Conservation (phyloP, 805 yeast genomes). For the Suhomyces sp. region DNA sequence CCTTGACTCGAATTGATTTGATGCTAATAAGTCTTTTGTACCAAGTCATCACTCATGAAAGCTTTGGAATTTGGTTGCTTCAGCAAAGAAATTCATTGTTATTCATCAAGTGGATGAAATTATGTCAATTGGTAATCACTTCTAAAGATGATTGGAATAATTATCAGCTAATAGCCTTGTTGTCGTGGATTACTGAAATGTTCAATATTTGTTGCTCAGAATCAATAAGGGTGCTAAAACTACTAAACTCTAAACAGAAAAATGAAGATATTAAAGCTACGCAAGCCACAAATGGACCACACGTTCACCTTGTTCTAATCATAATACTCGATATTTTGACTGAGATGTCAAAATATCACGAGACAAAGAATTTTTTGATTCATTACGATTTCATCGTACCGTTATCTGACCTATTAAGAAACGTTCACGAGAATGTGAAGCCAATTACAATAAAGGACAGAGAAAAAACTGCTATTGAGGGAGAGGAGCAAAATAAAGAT, state of each 20-base stretch:
- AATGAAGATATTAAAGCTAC: slow-evolving; percentile 10
- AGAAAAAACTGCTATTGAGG: slow-evolving; percentile 30
- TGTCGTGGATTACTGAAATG: no score
- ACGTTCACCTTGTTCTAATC: slow-evolving; percentile 7
- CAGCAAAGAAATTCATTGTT: not conserved
- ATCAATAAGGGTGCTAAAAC: slow-evolving; percentile 1
- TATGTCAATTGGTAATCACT: slow-evolving; percentile 36
- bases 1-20: slow-evolving; percentile 1
- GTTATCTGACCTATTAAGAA: slow-evolving; percentile 37
- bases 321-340: slow-evolving; percentile 42
- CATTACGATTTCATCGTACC: slow-evolving; percentile 37
- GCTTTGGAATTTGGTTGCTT: slow-evolving; percentile 12
- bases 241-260: slow-evolving; percentile 1
- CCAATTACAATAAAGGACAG: slow-evolving; percentile 12
- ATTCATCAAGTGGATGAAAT: slow-evolving; percentile 17
- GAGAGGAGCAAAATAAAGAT: slow-evolving; percentile 24
- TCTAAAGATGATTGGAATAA: slow-evolving; percentile 43
- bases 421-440: slow-evolving; percentile 40
- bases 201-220: no score
- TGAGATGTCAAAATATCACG: slow-evolving; percentile 40
- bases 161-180: slow-evolving; percentile 33
- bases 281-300: slow-evolving; percentile 1
- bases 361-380: slow-evolving; percentile 40
- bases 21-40: slow-evolving; percentile 6
- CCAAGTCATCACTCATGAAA: slow-evolving; percentile 12